Base-by-base conservation (phyloP, 2,329 filamentous ascomycete genomes). In the Trichoderma pleuroti region DNA sequence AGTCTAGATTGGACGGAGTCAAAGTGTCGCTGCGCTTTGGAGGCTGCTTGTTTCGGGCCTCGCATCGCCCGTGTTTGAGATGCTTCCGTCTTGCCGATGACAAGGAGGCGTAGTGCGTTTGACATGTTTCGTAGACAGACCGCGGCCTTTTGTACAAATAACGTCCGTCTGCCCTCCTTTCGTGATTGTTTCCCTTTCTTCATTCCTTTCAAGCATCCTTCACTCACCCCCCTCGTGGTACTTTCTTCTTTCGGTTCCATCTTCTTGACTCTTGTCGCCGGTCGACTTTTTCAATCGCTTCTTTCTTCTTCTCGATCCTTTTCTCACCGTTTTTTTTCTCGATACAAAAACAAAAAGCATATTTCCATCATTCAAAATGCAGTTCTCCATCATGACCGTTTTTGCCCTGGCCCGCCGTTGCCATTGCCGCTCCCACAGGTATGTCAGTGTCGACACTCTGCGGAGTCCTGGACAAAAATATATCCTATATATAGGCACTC, bases 381-480 rank as follows among this genome's bases (percentile, higher is more conserved):
- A 87, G 82, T 84, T 84, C 83, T 82, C 83, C 71, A 72, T 83
- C 73, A 73, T 84, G 75, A 80, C 82, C 75, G 70, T 87, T 72
- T 78, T 86, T 74, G 80, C 85, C 72, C 78, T 88, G 72, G 80
- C 82, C 82, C 78, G 79, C 83, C 70, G 80, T 83, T 75, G 84
- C 81, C 75, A 77, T 84, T 75, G 86, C 84, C 70, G 80, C 75
- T 64, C 77, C 80, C 65, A 61, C 73, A 57, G 72, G 78, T 80
- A 75, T 73, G 78, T 64, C 28, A 14, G 28, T 26, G 11, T 34
- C 16, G 16, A 30, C 12, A 28, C 5, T 14, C 24, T 39, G 1
- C 9, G n/a, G n/a, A n/a, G n/a, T n/a, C 26, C 26, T 6, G 12
- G 30, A 21, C 56, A 21, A 59, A 59, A 59, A 52, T 21, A 21